phyloP scores from a whole-genome alignment of 768 basidiomycete species.

The Agaricus sinodeliciosus region DNA sequence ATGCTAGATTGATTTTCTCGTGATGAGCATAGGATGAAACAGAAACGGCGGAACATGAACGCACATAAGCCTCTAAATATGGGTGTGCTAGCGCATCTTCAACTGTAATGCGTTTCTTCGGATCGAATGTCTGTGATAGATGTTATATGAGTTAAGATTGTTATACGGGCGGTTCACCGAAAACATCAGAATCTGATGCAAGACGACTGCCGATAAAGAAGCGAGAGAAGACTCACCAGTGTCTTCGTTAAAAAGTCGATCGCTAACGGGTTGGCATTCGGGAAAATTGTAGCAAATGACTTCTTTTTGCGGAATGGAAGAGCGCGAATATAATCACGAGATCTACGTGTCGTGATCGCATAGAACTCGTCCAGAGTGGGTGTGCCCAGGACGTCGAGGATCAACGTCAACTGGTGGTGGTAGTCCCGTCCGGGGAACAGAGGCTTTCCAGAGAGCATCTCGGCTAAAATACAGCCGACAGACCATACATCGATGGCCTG shows the following conservation, averaged over 20 bases:
- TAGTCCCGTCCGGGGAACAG: constrained; percentile 96
- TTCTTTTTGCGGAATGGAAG: constrained; percentile 88
- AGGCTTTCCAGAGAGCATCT: constrained; percentile 96
- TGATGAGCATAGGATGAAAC: constrained; percentile 4
- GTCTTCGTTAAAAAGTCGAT: constrained; percentile 72
- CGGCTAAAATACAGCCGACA: constrained; percentile 84
- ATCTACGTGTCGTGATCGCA: constrained; percentile 87
- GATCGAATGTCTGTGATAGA: constrained; percentile 78
- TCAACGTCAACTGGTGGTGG: constrained; percentile 93
- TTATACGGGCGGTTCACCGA: not conserved
- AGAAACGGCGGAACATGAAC: constrained; percentile 20
- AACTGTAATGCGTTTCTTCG: constrained; percentile 92
- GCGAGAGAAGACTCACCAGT: constrained; percentile 40
- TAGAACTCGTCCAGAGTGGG: constrained; percentile 98
- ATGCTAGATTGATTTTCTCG: constrained; percentile 41
- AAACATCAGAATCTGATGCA: constrained; percentile 1
- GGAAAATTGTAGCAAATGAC: constrained; percentile 81
- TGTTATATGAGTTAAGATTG: not conserved
- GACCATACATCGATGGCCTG: constrained; percentile 88
- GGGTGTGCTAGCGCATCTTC: constrained; percentile 95
- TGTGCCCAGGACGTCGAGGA: constrained; percentile 94
- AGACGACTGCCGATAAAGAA: not conserved
- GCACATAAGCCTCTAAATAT: constrained; percentile 86
- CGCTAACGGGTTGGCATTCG: constrained; percentile 78
- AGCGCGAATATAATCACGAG: constrained; percentile 92